phyloP scores from a whole-genome alignment of 2,329 filamentous ascomycete species.

The Colletotrichum brevisporum region DNA sequence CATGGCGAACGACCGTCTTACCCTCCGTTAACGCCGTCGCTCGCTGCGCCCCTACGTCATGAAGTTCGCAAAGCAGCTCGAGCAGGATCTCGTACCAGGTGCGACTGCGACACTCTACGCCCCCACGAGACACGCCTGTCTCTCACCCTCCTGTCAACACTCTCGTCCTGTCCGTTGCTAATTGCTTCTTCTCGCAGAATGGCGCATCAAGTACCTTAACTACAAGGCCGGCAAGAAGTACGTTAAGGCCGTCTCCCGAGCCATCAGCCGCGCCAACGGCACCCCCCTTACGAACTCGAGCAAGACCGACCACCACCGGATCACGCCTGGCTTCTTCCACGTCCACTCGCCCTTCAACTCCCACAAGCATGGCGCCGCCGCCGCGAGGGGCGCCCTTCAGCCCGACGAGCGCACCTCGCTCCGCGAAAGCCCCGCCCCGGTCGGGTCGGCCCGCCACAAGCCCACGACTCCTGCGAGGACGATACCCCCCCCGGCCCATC shows the following conservation, averaged over 20 bases:
- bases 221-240: conserved; percentile 98
- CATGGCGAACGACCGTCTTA: conserved; percentile 22
- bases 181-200: conserved; percentile 68
- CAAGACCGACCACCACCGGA: conserved; percentile 28
- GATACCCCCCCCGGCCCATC: conserved; percentile 42
- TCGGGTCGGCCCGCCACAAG: conserved; percentile 42
- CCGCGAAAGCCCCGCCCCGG: conserved; percentile 46
- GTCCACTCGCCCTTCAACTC: conserved; percentile 26
- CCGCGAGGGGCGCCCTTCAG: conserved; percentile 24
- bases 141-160: conserved; percentile 9
- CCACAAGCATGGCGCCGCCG: conserved; percentile 3
- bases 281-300: conserved; percentile 16
- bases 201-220: conserved; percentile 93
- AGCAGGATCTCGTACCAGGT: conserved; percentile 89
- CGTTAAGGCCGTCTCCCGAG: conserved; percentile 84
- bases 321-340: conserved; percentile 15
- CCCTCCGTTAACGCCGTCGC: background rate
- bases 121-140: conserved; percentile 3
- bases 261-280: conserved; percentile 70
- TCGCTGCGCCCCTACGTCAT: conserved; percentile 56
- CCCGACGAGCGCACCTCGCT: conserved; percentile 43
- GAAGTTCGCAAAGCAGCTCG: conserved; percentile 84
- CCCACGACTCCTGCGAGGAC: conserved; percentile 42
- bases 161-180: background rate
- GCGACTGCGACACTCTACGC: conserved; percentile 43